Base-by-base conservation (phyloP, 148 eudicot genomes). In the Limonium bicolor region DNA sequence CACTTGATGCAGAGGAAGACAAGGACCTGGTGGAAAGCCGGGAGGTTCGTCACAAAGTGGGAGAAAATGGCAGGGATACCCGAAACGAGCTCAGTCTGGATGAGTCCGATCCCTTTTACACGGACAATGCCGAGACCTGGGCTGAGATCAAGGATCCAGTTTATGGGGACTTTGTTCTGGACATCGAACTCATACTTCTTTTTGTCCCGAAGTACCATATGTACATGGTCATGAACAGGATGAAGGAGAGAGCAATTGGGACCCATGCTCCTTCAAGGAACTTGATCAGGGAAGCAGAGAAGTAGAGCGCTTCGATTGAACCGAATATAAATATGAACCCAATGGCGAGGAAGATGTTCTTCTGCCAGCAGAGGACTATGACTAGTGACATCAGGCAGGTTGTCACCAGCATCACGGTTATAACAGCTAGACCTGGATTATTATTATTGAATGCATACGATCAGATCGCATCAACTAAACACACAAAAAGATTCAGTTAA, bases 211-310 rank as follows among this genome's bases (percentile, higher is more conserved):
- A 85, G 66, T 81, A 87, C 99, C 99, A 90, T 1, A 60, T 20
- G 42, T 64, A 76, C 99, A 84, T 90, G 47, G 76, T 59, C 11
- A 59, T 18, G 75, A 90, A 67, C 70, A 90, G 73, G 46, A 66
- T 43, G 36, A 75, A 70, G 1, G 99, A 56, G 2, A 90, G 77
- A 30, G 67, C 99, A 27, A 90, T 52, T 1, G 99, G 99, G 38
- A 90, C 95, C 99, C 99, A 90, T 0, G 99, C 99, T 32, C 99
- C 99, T 67, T 90, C 87, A 0, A 78, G 84, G 53, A 90, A 90
- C 67, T 84, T 90, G 69, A 85, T 76, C 10, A 90, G 64, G 39
- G 93, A 80, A 37, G 99, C 99, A 0, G 99, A 70, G 72, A 90
- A 90, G 51, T 77, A 90, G 27, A 90, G 72, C 8, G 99, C 80